Evolutionary conservation across 2,329 filamentous ascomycete species (phyloP).

Genomic region (Fusarium chuoi): DNA sequence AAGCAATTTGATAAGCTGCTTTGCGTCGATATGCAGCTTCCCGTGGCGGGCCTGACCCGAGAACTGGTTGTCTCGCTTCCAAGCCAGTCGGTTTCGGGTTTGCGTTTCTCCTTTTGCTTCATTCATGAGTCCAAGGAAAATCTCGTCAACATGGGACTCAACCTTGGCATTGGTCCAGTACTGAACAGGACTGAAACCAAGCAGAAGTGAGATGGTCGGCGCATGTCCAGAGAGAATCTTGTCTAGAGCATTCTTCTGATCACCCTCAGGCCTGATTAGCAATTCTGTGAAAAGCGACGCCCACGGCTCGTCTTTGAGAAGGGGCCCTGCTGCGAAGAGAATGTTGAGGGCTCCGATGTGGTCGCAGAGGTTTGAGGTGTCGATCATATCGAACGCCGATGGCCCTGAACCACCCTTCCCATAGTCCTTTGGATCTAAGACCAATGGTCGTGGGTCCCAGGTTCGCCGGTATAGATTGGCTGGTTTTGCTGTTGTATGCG

Average conservation of each 20-base stretch:
- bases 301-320: slow-evolving; percentile 56
- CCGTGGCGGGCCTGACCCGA: slow-evolving; percentile 36
- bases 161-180: slow-evolving; percentile 61
- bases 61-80: slow-evolving; percentile 51
- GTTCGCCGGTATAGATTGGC: slow-evolving; percentile 57
- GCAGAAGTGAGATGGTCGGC: slow-evolving; percentile 57
- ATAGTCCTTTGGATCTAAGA: slow-evolving; percentile 57
- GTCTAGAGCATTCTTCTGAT: slow-evolving; percentile 48
- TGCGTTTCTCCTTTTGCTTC: slow-evolving; percentile 32
- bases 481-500: slow-evolving; percentile 43
- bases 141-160: slow-evolving; percentile 53
- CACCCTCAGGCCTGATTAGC: slow-evolving; percentile 48
- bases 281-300: slow-evolving; percentile 62
- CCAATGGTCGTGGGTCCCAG: slow-evolving; percentile 52
- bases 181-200: slow-evolving; percentile 62
- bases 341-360: slow-evolving; percentile 53
- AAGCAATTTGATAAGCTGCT: slow-evolving; percentile 52
- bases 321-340: slow-evolving; percentile 55
- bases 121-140: slow-evolving; percentile 44
- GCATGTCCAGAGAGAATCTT: slow-evolving; percentile 59
- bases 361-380: slow-evolving; percentile 60
- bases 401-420: slow-evolving; percentile 49
- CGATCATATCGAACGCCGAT: slow-evolving; percentile 63
- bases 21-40: slow-evolving; percentile 48
- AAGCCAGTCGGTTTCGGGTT: slow-evolving; percentile 47